Evolutionary conservation across 768 basidiomycete genomes (phyloP), one percentile per base, ranked within the genome.

Genomic region (Scleroderma citrinum): DNA sequence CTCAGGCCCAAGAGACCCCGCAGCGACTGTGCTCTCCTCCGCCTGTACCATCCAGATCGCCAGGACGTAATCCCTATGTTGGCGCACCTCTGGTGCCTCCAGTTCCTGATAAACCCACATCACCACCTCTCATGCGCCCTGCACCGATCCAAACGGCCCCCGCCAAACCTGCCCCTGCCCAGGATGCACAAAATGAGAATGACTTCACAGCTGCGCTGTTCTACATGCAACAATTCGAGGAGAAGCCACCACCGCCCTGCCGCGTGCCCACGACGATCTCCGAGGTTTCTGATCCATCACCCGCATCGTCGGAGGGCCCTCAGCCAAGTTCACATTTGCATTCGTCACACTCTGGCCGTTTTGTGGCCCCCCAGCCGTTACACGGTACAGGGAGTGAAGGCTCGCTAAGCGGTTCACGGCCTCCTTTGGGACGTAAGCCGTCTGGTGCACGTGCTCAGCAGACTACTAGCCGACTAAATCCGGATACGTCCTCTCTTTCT

Each of bases 371-470:
- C 36, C 59, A 51, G 39, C 52, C 45, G 44, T 51, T 51, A 48
- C 56, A 56, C 40, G 62, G 59, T n/a, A 35, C 52, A 32, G 57
- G 69, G 55, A 62, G 53, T 55, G 58, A 73, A 56, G 49, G 59
- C 46, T 58, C 64, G 66, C 51, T 69, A 74, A 57, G 68, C 65
- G 59, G 71, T 57, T 46, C 61, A 73, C 60, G 63, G 51, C 38
- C 60, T 43, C 55, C 54, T 16, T 45, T 68, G 41, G 82, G 83
- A 68, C 82, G 85, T 67, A 87, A 85, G 59, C 87, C 87, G 19
- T 83, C 85, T 29, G 87, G 87, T 43, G 87, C 87, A 82, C 87
- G 87, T 82, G 87, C 83, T 42, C 78, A 72, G 49, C 51, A 56
- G 4, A 47, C 46, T 42, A 44, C 54, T 56, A 66, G 62, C 74